These are phyloP conservation scores for Abrus pulchellus DNA, from an alignment of 306 rosid species.

Conservation along the genomic window DNA sequence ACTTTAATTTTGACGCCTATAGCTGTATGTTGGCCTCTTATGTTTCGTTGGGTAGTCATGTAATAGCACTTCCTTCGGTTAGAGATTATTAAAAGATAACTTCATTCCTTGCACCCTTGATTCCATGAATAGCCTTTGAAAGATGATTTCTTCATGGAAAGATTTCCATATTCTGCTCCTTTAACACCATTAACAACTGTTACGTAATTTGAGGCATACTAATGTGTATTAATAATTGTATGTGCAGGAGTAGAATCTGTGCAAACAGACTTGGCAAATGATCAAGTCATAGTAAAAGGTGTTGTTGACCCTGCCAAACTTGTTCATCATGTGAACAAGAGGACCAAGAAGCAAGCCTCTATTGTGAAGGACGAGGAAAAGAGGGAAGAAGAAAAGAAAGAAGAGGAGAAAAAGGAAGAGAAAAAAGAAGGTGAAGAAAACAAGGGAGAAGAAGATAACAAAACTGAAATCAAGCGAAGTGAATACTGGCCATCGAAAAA, in stretches of 20 bases:
- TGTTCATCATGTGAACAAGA: conserved; percentile 64
- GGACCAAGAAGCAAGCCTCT: conserved; percentile 68
- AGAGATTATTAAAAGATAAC: neutral
- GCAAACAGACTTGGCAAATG: conserved; percentile 67
- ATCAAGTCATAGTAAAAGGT: conserved; percentile 72
- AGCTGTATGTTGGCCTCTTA: neutral
- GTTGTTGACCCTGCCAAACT: conserved; percentile 64
- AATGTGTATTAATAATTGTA: neutral
- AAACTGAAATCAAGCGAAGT: conserved; percentile 55
- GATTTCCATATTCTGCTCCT: neutral
- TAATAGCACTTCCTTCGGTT: conserved; percentile 1
- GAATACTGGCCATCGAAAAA: conserved; percentile 61
- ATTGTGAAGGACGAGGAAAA: conserved; percentile 64
- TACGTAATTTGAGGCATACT: neutral
- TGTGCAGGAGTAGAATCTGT: conserved; percentile 80
- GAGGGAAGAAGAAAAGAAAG: conserved; percentile 57
- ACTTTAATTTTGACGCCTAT: neutral
- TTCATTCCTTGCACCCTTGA: neutral
- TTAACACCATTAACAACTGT: neutral
- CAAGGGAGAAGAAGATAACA: conserved; percentile 56
- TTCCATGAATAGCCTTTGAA: neutral
- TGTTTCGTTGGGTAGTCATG: conserved; percentile 15
- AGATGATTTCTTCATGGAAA: neutral
- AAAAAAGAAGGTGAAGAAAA: conserved; percentile 55
- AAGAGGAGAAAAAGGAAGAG: conserved; percentile 44